These are phyloP conservation scores for Populus hybrid DNA, from an alignment of 441 rosid species.

Conservation along the genomic window DNA sequence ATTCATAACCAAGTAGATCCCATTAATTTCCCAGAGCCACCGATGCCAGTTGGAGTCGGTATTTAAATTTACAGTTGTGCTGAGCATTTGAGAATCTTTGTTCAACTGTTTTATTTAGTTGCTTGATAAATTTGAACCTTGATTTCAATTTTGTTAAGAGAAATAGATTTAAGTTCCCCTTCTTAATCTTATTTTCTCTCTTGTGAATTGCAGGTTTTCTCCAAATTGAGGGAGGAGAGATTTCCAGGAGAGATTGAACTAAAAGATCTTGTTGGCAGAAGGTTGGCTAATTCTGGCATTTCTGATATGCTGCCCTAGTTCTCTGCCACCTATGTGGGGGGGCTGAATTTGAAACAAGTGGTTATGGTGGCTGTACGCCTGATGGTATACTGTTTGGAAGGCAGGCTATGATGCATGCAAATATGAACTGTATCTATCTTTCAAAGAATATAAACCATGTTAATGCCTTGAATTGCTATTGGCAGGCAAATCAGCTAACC, in stretches of 20 bases:
- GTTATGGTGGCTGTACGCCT: background rate
- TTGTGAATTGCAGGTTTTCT: conserved; percentile 55
- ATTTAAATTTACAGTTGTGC: background rate
- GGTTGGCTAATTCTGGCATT: conserved; percentile 37
- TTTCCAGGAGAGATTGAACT: conserved; percentile 88
- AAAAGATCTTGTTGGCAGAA: conserved; percentile 55
- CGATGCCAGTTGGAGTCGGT: background rate
- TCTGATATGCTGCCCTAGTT: conserved; percentile 25
- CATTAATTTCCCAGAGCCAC: background rate
- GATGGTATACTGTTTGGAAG: background rate
- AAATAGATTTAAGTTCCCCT: background rate
- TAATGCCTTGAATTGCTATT: background rate
- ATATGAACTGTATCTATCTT: background rate
- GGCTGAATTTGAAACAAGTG: background rate
- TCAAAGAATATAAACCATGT: background rate
- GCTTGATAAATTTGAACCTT: background rate
- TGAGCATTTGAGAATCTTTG: background rate
- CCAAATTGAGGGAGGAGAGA: conserved; percentile 72
- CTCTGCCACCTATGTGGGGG: background rate
- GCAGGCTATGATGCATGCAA: background rate
- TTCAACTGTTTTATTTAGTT: background rate
- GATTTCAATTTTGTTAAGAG: background rate
- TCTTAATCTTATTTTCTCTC: background rate
- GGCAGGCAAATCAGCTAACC: background rate
- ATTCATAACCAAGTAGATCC: background rate